A percentile compares a stretch with the other conserved stretches of the same genome.
These are phyloP conservation scores for Trypanosoma caninum DNA, from an alignment of 208 protist species.

Conservation along the genomic window DNA sequence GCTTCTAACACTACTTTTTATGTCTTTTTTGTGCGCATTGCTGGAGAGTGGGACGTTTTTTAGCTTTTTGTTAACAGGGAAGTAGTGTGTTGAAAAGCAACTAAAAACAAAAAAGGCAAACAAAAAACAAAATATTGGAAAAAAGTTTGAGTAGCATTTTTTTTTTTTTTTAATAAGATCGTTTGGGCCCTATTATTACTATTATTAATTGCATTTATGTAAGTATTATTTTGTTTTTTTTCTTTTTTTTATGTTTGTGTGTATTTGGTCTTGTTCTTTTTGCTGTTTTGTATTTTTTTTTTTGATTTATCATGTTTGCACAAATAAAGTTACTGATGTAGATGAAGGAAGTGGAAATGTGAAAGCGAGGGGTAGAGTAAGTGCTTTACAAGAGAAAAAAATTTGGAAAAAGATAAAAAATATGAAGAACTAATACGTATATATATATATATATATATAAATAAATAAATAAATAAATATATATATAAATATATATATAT, in stretches of 20 bases:
- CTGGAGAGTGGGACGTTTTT: slow-evolving; percentile 50
- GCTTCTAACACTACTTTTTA: slow-evolving; percentile 33
- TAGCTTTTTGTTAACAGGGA: slow-evolving; percentile 41
- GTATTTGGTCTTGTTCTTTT: not conserved
- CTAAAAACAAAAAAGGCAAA: not conserved
- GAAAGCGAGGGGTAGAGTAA: too few relatives aligned
- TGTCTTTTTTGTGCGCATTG: slow-evolving; percentile 65
- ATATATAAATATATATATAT: slow-evolving; percentile 2
- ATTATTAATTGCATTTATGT: not conserved
- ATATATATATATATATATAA: not conserved
- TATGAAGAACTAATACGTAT: not conserved
- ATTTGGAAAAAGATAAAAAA: too few relatives aligned
- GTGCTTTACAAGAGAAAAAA: too few relatives aligned
- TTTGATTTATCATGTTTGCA: slow-evolving; percentile 36
- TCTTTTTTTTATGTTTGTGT: slow-evolving; percentile 22
- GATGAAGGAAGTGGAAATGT: slow-evolving; percentile 43
- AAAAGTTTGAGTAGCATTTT: not conserved
- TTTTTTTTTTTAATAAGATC: not conserved
- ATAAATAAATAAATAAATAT: not conserved
- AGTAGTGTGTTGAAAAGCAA: slow-evolving; percentile 9
- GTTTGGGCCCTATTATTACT: not conserved
- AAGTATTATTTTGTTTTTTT: not conserved
- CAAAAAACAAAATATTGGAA: not conserved
- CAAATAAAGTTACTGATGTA: slow-evolving; percentile 81
- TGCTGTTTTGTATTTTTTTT: slow-evolving; percentile 10